These are phyloP conservation scores for Candida anglica DNA, from an alignment of 805 yeast species.

Conservation along the genomic window DNA sequence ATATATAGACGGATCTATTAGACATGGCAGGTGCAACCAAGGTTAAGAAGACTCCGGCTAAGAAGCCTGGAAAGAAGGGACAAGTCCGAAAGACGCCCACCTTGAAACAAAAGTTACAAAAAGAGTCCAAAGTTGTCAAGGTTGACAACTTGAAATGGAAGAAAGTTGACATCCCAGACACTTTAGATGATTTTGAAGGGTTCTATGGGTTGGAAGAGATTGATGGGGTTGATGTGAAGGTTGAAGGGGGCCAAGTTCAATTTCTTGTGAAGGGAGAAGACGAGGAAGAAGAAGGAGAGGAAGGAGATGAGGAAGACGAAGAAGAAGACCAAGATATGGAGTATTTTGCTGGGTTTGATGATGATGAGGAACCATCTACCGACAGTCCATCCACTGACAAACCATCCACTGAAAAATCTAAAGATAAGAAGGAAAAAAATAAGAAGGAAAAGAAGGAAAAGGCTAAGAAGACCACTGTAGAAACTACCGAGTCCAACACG, in stretches of 20 bases:
- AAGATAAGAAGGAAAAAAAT: background rate
- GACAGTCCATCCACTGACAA: too few species aligned
- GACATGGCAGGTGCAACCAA: conserved; percentile 2
- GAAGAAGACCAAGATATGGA: conserved; percentile 19
- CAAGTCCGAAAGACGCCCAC: conserved; percentile 15
- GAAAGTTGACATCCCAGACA: conserved; percentile 75
- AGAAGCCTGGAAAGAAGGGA: too few species aligned
- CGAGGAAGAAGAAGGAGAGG: conserved; percentile 15
- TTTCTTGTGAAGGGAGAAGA: conserved; percentile 41
- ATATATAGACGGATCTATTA: too few species aligned
- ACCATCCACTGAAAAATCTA: background rate
- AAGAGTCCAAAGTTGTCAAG: conserved; percentile 38
- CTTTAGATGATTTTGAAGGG: conserved; percentile 83
- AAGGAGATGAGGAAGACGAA: conserved; percentile 12
- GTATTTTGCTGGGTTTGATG: conserved; percentile 24
- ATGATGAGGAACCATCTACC: too few species aligned
- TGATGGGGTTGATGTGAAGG: conserved; percentile 85
- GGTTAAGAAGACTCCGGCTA: too few species aligned
- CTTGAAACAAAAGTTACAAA: conserved; percentile 25
- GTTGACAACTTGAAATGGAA: conserved; percentile 69
- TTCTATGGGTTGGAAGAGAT: conserved; percentile 91
- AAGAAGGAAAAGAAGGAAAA: conserved; percentile 1
- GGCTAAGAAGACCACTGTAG: background rate
- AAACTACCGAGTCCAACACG: conserved; percentile 1
- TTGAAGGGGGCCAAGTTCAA: conserved; percentile 63